These are phyloP conservation scores for Cyberlindnera samutprakarnensis DNA, from an alignment of 805 yeast genomes.

Conservation along the genomic window DNA sequence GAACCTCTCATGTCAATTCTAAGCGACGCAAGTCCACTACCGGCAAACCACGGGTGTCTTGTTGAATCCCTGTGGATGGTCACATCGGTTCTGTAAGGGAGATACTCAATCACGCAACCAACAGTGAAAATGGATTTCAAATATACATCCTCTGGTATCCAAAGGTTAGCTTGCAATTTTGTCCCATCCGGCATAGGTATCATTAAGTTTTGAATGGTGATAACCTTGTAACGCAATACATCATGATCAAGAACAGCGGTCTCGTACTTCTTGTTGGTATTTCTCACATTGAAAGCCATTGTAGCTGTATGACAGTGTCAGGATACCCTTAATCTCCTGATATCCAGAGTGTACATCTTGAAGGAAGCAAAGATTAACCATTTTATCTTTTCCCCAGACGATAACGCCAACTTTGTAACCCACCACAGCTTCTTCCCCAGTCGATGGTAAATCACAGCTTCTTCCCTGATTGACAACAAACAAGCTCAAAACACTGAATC, in stretches of 20 bases:
- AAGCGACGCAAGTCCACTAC: slow-evolving; percentile 37
- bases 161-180: slow-evolving; percentile 33
- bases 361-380: neutral
- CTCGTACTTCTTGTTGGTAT: slow-evolving; percentile 22
- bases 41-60: slow-evolving; percentile 40
- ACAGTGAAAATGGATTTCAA: slow-evolving; percentile 19
- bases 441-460: neutral
- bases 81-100: slow-evolving; percentile 39
- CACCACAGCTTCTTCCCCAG: neutral
- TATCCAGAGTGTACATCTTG: no score
- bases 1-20: slow-evolving; percentile 41
- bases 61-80: slow-evolving; percentile 38
- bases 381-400: neutral
- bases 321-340: neutral
- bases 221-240: slow-evolving; percentile 23
- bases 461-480: neutral
- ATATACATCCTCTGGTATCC: slow-evolving; percentile 34
- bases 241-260: slow-evolving; percentile 17
- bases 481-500: no score
- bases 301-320: neutral
- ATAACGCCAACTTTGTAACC: neutral
- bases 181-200: slow-evolving; percentile 34
- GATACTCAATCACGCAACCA: slow-evolving; percentile 36
- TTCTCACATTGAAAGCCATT: slow-evolving; percentile 38
- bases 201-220: slow-evolving; percentile 28